Conservation (phyloP, 495 filamentous ascomycete genomes). For the Aspergillus sclerotioniger region DNA sequence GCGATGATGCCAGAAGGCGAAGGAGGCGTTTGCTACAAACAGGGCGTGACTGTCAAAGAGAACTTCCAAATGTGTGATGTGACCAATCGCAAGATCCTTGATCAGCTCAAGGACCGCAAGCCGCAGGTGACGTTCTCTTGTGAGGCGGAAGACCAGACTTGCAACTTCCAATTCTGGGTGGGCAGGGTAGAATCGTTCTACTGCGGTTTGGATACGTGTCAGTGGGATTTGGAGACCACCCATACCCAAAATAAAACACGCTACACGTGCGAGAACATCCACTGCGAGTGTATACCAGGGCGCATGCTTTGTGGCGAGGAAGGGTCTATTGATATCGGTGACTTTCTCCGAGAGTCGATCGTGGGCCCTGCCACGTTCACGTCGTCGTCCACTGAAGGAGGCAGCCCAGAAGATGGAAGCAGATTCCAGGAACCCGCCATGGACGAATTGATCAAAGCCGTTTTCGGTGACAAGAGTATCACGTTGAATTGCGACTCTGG, state of each 20-base stretch:
- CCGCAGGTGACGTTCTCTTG: conserved; percentile 95
- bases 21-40: conserved; percentile 85
- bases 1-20: conserved; percentile 76
- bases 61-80: conserved; percentile 99
- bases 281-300: conserved; percentile 83
- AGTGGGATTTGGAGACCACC: conserved; percentile 64
- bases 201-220: conserved; percentile 80
- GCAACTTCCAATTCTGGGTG: conserved; percentile 98
- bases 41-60: conserved; percentile 84
- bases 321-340: conserved; percentile 87
- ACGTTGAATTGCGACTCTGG: conserved; percentile 77
- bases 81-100: conserved; percentile 87
- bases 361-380: conserved; percentile 82
- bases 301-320: conserved; percentile 91
- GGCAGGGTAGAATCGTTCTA: conserved; percentile 94
- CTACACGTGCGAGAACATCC: conserved; percentile 80
- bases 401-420: conserved; percentile 60
- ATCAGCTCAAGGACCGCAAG: conserved; percentile 75
- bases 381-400: conserved; percentile 61
- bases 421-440: conserved; percentile 87
- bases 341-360: conserved; percentile 78
- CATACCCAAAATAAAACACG: conserved; percentile 73
- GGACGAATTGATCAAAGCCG: conserved; percentile 78
- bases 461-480: conserved; percentile 92
- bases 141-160: conserved; percentile 65